Conservation (phyloP, 805 yeast genomes). For the Candida berthetii region DNA sequence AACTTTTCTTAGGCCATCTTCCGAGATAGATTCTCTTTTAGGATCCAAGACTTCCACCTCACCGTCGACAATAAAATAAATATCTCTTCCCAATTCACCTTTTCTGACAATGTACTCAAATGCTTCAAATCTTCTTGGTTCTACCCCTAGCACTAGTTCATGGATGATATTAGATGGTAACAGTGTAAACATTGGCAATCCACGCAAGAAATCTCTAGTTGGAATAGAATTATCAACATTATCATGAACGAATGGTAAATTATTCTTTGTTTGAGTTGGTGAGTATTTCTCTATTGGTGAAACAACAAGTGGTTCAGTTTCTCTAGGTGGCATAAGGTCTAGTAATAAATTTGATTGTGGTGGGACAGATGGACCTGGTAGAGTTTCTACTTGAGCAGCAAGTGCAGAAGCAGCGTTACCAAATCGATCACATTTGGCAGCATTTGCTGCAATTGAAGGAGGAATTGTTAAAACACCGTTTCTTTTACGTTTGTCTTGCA, state of each 20-base stretch:
- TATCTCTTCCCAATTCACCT: constrained; percentile 56
- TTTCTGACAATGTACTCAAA: constrained; percentile 56
- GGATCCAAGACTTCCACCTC: constrained; percentile 60
- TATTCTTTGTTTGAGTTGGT: neutral
- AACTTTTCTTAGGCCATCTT: constrained; percentile 15
- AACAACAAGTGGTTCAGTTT: neutral
- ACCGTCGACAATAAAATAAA: constrained; percentile 62
- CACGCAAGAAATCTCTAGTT: constrained; percentile 50
- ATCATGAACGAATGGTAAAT: constrained; percentile 22
- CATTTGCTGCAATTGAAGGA: neutral
- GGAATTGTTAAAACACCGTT: constrained; percentile 28
- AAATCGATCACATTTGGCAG: constrained; percentile 4
- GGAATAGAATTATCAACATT: constrained; percentile 49
- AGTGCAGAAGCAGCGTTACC: constrained; percentile 20
- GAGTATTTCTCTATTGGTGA: neutral
- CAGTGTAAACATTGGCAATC: constrained; percentile 51
- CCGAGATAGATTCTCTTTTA: constrained; percentile 18
- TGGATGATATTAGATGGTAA: constrained; percentile 57
- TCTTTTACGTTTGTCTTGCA: constrained; percentile 57
- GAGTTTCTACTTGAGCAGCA: constrained; percentile 24
- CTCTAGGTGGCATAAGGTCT: no score
- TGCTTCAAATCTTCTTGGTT: constrained; percentile 44
- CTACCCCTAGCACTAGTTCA: constrained; percentile 57
- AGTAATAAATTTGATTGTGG: constrained; percentile 13
- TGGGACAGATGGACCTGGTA: constrained; percentile 36